A percentile compares a stretch with the other conserved stretches of the same genome.
Evolutionary conservation across 2,329 filamentous ascomycete species (phyloP).

Genomic region (Fusarium sulawesiense): DNA sequence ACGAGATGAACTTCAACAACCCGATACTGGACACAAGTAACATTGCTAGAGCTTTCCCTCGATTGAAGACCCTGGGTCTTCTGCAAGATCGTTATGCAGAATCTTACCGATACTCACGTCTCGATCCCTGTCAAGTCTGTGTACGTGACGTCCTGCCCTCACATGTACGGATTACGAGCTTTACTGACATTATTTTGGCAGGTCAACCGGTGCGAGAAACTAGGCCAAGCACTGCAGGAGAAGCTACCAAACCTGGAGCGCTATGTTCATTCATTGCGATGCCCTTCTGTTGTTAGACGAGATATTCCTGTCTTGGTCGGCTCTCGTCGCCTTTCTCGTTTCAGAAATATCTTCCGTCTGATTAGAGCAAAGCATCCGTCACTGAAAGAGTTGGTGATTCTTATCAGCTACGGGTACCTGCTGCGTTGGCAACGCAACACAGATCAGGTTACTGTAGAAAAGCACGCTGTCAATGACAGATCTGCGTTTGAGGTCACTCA

Average conservation of each 20-base stretch:
- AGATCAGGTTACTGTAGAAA: background rate
- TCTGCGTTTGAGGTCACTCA: background rate
- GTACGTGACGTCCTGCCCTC: no score
- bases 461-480: background rate
- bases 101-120: no score
- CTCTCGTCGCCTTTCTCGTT: background rate
- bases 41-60: background rate
- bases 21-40: background rate
- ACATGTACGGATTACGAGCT: background rate
- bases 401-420: background rate
- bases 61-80: background rate
- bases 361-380: background rate
- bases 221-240: background rate
- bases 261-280: background rate
- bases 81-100: background rate
- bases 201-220: background rate
- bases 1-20: background rate
- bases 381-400: background rate
- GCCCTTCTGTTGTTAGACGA: no score
- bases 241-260: background rate
- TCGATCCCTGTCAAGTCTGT: no score
- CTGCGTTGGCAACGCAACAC: background rate
- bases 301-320: no score
- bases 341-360: background rate
- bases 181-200: background rate